Conservation (phyloP, 352 stramenopile species). For the Phytophthora pini region DNA sequence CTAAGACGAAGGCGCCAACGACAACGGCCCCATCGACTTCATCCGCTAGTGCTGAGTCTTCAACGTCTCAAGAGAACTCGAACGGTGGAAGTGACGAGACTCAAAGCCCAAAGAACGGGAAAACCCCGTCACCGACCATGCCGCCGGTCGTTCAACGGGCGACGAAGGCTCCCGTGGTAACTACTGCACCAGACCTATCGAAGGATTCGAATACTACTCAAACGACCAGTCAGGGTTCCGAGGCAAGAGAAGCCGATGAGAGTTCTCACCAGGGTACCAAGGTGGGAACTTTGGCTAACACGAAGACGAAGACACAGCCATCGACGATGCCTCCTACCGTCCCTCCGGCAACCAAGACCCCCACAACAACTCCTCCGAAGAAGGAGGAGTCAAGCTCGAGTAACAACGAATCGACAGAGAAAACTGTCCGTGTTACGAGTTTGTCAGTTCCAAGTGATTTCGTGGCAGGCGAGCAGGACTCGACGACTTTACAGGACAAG, state of each 20-base stretch:
- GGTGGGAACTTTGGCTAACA: neutral
- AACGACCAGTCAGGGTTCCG: neutral
- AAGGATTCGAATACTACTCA: slow-evolving; percentile 1
- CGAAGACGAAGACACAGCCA: neutral
- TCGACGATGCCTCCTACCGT: slow-evolving; percentile 19
- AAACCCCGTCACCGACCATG: slow-evolving; percentile 19
- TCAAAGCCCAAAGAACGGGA: slow-evolving; percentile 1
- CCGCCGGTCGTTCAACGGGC: slow-evolving; percentile 10
- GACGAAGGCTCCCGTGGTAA: slow-evolving; percentile 12
- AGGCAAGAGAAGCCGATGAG: neutral
- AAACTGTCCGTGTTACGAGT: neutral
- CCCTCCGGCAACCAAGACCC: slow-evolving; percentile 4
- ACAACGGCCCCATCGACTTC: slow-evolving; percentile 7
- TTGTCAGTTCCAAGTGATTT: slow-evolving; percentile 2
- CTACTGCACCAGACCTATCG: neutral
- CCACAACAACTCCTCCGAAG: neutral
- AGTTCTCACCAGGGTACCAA: slow-evolving; percentile 1
- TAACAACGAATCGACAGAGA: neutral
- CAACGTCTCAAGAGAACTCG: neutral
- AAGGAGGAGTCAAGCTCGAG: slow-evolving; percentile 1
- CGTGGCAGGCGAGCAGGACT: slow-evolving; percentile 11
- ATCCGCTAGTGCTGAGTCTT: neutral
- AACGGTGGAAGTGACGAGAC: slow-evolving; percentile 4
- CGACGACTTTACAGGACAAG: neutral
- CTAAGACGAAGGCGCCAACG: slow-evolving; percentile 1